Conservation (phyloP, 1,284 basidiomycete species). For the Austroboletus novae-zelandiae region DNA sequence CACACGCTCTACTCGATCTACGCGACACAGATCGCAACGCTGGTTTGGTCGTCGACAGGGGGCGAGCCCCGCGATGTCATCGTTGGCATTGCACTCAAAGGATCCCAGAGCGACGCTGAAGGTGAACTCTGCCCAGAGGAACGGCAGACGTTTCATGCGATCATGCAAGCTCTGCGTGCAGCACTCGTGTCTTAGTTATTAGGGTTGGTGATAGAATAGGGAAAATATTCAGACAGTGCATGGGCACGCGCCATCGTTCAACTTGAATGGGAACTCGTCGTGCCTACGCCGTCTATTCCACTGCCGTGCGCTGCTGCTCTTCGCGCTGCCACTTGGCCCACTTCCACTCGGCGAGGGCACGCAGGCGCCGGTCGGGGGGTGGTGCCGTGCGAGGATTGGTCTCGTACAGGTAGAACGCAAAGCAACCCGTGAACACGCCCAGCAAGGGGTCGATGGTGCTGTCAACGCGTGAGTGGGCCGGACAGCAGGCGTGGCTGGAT, state of each 20-base stretch:
- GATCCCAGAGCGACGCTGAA: constrained; percentile 32
- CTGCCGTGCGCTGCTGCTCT: constrained; percentile 27
- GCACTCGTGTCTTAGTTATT: constrained; percentile 4
- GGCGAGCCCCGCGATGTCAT: constrained; percentile 53
- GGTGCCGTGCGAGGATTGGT: constrained; percentile 78
- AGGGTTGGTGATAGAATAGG: constrained; percentile 46
- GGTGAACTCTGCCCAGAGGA: constrained; percentile 44
- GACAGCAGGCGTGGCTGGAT: neutral
- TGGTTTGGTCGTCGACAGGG: constrained; percentile 65
- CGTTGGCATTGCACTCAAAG: constrained; percentile 66
- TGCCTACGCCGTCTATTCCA: no score
- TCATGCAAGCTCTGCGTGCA: constrained; percentile 48
- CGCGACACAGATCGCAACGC: constrained; percentile 80
- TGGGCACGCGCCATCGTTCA: constrained; percentile 14
- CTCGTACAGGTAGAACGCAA: constrained; percentile 85
- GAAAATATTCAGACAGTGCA: constrained; percentile 35
- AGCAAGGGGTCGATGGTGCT: constrained; percentile 72
- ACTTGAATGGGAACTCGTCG: no score
- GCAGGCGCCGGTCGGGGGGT: constrained; percentile 61
- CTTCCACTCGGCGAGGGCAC: constrained; percentile 70
- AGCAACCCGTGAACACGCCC: constrained; percentile 77
- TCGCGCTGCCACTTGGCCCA: constrained; percentile 39
- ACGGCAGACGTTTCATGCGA: constrained; percentile 56
- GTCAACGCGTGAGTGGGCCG: constrained; percentile 6
- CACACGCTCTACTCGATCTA: constrained; percentile 81